Evolutionary conservation across 164 flowering plant species (phyloP), one percentile per base, ranked within the genome.

Genomic region (Piper betle): DNA sequence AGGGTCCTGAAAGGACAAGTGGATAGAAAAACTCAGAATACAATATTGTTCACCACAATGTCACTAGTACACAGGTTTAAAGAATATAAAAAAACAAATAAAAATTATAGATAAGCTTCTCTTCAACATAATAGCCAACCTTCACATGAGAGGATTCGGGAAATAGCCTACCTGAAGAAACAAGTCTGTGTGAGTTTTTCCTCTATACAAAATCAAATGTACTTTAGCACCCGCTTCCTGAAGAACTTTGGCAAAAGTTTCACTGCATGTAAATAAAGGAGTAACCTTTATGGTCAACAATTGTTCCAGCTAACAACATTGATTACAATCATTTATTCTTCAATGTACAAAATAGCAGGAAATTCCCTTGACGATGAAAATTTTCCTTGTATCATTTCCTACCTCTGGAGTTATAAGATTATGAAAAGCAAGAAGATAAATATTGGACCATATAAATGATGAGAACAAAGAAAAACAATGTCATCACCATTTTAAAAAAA

Each of bases 101-200:
- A 53, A 46, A 46, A 15, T 15, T 6, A n/a, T n/a, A 2, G 12
- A 43, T 10, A 15, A 43, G 8, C 15, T 55, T 55, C 5, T n/a
- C 57, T 3, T 7, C 20, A 55, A 8, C 3, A 12, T 20, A 42
- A 19, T 3, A 33, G 9, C 17, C 2, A 9, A 59, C 10, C 17
- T 41, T 33, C 6, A 5, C 1, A 15, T 5, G 16, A 17, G 1
- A 38, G n/a, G n/a, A n/a, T n/a, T n/a, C 42, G 16, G 46, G 10
- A 37, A 8, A 38, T 7, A 58, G 17, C 69, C 71, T 72, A 91
- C 99, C 69, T 94, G 99, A 61, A 94, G 76, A 79, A 91, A 87
- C 77, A 94, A 62, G 76, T 91, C 97, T 38, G 96, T 88, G 72
- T 94, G 99, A 48, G 88, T 85, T 73, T 94, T 94, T 20, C 96